Percentiles rank a stretch among this genome's conserved stretches.
phyloP scores from a whole-genome alignment of 192 early-diverging fungal species.

The Phycomyces blakesleeanus region DNA sequence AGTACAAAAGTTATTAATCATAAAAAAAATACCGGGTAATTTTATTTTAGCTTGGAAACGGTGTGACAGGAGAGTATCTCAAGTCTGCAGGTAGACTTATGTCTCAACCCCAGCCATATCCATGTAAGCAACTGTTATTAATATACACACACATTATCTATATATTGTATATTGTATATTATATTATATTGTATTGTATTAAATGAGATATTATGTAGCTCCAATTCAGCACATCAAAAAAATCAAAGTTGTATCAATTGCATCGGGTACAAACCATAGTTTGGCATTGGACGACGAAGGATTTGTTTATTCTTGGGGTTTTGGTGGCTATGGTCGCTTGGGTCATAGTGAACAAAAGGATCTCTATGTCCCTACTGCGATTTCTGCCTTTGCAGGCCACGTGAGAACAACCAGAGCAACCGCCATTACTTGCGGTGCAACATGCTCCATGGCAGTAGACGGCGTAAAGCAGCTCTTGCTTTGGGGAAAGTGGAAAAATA shows the following conservation, averaged over 20 bases:
- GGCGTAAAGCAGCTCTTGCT: slow-evolving; percentile 38
- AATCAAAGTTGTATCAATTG: slow-evolving; percentile 40
- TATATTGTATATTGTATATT: background rate
- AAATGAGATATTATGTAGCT: slow-evolving; percentile 24
- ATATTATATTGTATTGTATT: background rate
- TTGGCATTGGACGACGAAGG: slow-evolving; percentile 50
- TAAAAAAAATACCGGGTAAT: no score
- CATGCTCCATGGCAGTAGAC: slow-evolving; percentile 48
- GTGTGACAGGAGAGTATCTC: slow-evolving; percentile 40
- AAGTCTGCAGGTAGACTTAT: slow-evolving; percentile 40
- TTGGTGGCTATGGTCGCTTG: slow-evolving; percentile 61
- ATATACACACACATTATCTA: background rate
- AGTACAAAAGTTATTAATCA: no score
- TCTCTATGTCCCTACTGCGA: slow-evolving; percentile 38
- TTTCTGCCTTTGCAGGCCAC: slow-evolving; percentile 38
- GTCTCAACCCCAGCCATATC: slow-evolving; percentile 36
- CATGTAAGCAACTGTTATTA: slow-evolving; percentile 26
- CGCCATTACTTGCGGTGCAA: slow-evolving; percentile 41
- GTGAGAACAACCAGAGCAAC: slow-evolving; percentile 29
- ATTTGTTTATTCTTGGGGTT: slow-evolving; percentile 61
- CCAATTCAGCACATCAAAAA: slow-evolving; percentile 4
- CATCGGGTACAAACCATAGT: slow-evolving; percentile 62
- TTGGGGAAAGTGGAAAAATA: slow-evolving; percentile 54
- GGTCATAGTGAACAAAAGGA: slow-evolving; percentile 55
- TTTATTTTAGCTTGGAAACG: slow-evolving; percentile 48